Percentiles rank a stretch among this genome's conserved stretches.
Evolutionary conservation across 2,329 filamentous ascomycete genomes (phyloP).

Genomic region (Apiospora malaysiana): DNA sequence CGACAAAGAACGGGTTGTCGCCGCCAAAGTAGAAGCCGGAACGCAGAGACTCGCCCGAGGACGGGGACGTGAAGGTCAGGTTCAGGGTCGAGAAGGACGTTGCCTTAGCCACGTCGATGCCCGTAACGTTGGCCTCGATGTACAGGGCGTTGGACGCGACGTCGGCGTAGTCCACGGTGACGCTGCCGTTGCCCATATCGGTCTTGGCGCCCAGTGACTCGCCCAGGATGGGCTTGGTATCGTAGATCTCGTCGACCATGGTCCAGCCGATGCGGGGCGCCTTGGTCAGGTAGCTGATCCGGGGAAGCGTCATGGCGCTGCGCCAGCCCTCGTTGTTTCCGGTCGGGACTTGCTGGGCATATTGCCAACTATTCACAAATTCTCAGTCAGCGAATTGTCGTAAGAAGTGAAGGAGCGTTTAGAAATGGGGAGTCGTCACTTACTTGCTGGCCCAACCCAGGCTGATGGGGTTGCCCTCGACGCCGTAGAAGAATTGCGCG

Average conservation of each 20-base stretch:
- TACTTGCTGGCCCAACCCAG: slow-evolving; percentile 60
- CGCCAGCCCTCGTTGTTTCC: slow-evolving; percentile 58
- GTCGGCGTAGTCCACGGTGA: slow-evolving; percentile 56
- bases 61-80: slow-evolving; percentile 58
- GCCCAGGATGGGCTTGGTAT: slow-evolving; percentile 54
- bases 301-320: slow-evolving; percentile 57
- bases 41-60: slow-evolving; percentile 53
- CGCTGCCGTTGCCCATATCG: slow-evolving; percentile 51
- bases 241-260: slow-evolving; percentile 55
- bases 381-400: background rate
- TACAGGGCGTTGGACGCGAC: slow-evolving; percentile 58
- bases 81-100: slow-evolving; percentile 46
- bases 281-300: slow-evolving; percentile 57
- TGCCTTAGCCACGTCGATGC: slow-evolving; percentile 34
- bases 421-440: background rate
- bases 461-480: slow-evolving; percentile 49
- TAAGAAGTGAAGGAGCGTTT: background rate
- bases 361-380: slow-evolving; percentile 55
- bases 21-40: slow-evolving; percentile 56
- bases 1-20: slow-evolving; percentile 56
- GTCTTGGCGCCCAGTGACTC: slow-evolving; percentile 48
- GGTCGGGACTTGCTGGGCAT: slow-evolving; percentile 59
- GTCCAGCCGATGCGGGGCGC: slow-evolving; percentile 56
- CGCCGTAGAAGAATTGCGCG: slow-evolving; percentile 59
- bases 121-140: slow-evolving; percentile 57